A percentile compares a stretch with the other conserved stretches of the same genome.
Conservation (phyloP, 1,284 basidiomycete species). For the Naganishia sp. region DNA sequence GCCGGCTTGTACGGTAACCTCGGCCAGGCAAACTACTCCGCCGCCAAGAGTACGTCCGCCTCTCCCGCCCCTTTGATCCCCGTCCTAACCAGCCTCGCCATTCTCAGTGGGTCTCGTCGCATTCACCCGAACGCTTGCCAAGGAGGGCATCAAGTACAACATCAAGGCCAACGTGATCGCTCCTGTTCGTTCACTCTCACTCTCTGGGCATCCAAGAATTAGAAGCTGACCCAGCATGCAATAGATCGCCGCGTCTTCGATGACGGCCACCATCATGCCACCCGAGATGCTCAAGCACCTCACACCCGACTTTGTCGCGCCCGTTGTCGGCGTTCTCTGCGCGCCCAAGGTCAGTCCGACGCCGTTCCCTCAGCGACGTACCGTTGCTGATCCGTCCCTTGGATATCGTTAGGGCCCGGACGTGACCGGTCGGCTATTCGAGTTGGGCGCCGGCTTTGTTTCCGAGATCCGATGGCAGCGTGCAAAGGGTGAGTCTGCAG, state of each 20-base stretch:
- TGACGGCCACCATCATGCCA: slow-evolving; percentile 95
- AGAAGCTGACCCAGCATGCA: slow-evolving; percentile 1
- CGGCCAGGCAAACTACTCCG: slow-evolving; percentile 83
- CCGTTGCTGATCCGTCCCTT: background rate
- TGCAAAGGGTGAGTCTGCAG: slow-evolving; percentile 63
- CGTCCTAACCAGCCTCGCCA: background rate
- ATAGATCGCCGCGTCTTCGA: slow-evolving; percentile 85
- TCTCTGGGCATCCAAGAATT: background rate
- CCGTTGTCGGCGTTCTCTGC: slow-evolving; percentile 71
- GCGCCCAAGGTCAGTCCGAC: slow-evolving; percentile 46
- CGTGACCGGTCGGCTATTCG: slow-evolving; percentile 84
- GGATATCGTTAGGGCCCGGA: slow-evolving; percentile 70
- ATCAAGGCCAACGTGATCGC: slow-evolving; percentile 87
- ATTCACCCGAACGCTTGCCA: slow-evolving; percentile 89
- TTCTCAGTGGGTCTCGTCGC: slow-evolving; percentile 75
- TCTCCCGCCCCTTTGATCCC: slow-evolving; percentile 14
- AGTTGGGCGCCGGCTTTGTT: slow-evolving; percentile 90
- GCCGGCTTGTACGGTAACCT: slow-evolving; percentile 72
- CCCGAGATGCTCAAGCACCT: slow-evolving; percentile 93
- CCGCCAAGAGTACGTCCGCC: slow-evolving; percentile 54
- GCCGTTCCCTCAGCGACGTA: background rate
- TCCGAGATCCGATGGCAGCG: slow-evolving; percentile 94
- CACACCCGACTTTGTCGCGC: slow-evolving; percentile 91
- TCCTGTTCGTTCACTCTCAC: slow-evolving; percentile 63
- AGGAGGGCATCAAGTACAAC: slow-evolving; percentile 88